These are phyloP conservation scores for Penicillium occitanis DNA, from an alignment of 2,329 filamentous ascomycete genomes.

Conservation along the genomic window DNA sequence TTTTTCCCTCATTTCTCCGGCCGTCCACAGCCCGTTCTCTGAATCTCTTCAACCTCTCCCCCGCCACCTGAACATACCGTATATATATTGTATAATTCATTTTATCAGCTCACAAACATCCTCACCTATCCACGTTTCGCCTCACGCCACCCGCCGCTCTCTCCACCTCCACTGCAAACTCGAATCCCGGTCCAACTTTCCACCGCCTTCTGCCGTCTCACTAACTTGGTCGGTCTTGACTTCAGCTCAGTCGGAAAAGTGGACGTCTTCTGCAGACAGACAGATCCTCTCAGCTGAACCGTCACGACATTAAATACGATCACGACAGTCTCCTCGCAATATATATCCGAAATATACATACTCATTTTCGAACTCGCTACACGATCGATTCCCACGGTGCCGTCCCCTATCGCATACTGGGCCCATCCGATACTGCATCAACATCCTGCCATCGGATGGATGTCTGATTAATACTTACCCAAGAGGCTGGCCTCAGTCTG, in stretches of 20 bases:
- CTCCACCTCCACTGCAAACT: neutral
- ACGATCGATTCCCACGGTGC: neutral
- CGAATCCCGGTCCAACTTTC: conserved; percentile 2
- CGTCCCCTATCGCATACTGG: neutral
- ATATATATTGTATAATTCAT: neutral
- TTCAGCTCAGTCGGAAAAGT: neutral
- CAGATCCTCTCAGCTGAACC: neutral
- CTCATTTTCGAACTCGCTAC: neutral
- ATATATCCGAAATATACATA: neutral
- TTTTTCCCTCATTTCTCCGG: conserved; percentile 13
- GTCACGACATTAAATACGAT: neutral
- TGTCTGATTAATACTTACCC: neutral
- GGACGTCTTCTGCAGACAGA: neutral
- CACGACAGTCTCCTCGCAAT: neutral
- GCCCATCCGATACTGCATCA: neutral
- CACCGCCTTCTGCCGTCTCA: conserved; percentile 9
- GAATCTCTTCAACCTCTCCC: neutral
- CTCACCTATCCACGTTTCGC: conserved; percentile 1
- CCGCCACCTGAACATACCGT: neutral
- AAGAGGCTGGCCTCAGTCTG: conserved; percentile 16
- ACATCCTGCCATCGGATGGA: conserved; percentile 4
- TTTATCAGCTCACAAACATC: neutral
- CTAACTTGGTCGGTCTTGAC: neutral
- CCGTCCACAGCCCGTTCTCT: neutral
- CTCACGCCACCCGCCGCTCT: neutral